phyloP scores from a whole-genome alignment of 495 filamentous ascomycete species.

The Pyrenula massariospora region DNA sequence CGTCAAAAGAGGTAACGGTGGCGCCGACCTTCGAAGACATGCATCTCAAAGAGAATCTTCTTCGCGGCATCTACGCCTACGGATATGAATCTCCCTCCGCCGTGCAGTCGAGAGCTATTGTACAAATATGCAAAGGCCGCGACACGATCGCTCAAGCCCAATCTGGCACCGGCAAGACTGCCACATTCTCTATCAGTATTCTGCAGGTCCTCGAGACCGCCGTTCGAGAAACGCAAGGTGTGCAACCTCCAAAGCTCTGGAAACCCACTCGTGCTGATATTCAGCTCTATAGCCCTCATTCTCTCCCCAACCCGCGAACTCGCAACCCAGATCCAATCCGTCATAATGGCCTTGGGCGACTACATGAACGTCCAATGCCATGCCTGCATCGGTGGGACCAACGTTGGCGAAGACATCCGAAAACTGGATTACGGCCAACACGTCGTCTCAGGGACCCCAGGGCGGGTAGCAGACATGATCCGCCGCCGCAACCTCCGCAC shows the following conservation, averaged over 20 bases:
- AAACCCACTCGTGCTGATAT: neutral
- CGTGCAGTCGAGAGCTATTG: conserved; percentile 93
- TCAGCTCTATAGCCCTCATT: conserved; percentile 50
- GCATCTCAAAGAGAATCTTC: conserved; percentile 89
- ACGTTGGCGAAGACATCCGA: conserved; percentile 94
- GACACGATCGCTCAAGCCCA: conserved; percentile 99
- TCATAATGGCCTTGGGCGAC: conserved; percentile 95
- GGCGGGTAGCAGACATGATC: conserved; percentile 98
- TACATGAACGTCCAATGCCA: conserved; percentile 99
- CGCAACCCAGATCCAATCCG: conserved; percentile 97
- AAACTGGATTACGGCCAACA: conserved; percentile 92
- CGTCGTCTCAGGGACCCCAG: conserved; percentile 92
- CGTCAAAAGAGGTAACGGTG: conserved; percentile 93
- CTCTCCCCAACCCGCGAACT: conserved; percentile 95
- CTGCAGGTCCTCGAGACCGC: conserved; percentile 94
- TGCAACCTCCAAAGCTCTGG: neutral
- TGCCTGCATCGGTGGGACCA: conserved; percentile 97
- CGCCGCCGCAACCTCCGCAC: conserved; percentile 89
- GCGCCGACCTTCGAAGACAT: conserved; percentile 62
- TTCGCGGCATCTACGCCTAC: conserved; percentile 96
- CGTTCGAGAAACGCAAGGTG: conserved; percentile 76
- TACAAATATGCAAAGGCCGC: conserved; percentile 96
- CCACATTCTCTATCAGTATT: conserved; percentile 97
- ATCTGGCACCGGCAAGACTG: conserved; percentile 98
- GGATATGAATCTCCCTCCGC: conserved; percentile 96